These are phyloP conservation scores for Lentinus polychrous DNA, from an alignment of 1,284 basidiomycete genomes.

Conservation along the genomic window DNA sequence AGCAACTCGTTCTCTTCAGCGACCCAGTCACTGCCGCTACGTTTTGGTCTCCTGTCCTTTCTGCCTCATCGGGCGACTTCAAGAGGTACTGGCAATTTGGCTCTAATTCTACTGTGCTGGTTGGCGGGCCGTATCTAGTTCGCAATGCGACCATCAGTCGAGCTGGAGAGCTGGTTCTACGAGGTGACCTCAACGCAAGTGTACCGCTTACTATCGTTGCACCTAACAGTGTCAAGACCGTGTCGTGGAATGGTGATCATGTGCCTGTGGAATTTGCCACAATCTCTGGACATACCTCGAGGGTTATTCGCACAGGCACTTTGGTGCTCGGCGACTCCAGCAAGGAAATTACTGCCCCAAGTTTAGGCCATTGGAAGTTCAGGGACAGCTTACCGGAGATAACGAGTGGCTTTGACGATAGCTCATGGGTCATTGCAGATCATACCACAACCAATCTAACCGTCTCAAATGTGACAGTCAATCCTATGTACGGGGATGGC, in stretches of 20 bases:
- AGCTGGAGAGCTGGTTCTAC: slow-evolving; percentile 32
- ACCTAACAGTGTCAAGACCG: slow-evolving; percentile 37
- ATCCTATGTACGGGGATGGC: slow-evolving; percentile 65
- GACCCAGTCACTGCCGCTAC: slow-evolving; percentile 55
- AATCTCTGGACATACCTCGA: neutral
- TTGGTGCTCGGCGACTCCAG: slow-evolving; percentile 14
- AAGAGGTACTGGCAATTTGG: slow-evolving; percentile 44
- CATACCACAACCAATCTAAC: slow-evolving; percentile 55
- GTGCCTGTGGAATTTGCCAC: neutral
- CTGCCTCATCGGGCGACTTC: slow-evolving; percentile 22
- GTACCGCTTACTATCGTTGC: slow-evolving; percentile 43
- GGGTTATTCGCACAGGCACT: slow-evolving; percentile 13
- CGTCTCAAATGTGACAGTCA: slow-evolving; percentile 31
- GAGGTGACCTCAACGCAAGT: slow-evolving; percentile 39
- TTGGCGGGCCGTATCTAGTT: slow-evolving; percentile 50
- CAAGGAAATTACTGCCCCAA: slow-evolving; percentile 24
- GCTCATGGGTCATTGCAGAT: slow-evolving; percentile 56
- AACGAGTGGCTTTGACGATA: slow-evolving; percentile 46
- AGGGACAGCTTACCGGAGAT: slow-evolving; percentile 69
- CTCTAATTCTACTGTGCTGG: slow-evolving; percentile 40
- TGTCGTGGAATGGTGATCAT: slow-evolving; percentile 64
- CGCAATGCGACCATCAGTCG: slow-evolving; percentile 37
- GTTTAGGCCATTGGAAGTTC: slow-evolving; percentile 59
- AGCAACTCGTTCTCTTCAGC: slow-evolving; percentile 58
- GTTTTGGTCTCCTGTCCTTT: slow-evolving; percentile 45